Base-by-base conservation (phyloP, 495 filamentous ascomycete species). In the Xylaria acuta region DNA sequence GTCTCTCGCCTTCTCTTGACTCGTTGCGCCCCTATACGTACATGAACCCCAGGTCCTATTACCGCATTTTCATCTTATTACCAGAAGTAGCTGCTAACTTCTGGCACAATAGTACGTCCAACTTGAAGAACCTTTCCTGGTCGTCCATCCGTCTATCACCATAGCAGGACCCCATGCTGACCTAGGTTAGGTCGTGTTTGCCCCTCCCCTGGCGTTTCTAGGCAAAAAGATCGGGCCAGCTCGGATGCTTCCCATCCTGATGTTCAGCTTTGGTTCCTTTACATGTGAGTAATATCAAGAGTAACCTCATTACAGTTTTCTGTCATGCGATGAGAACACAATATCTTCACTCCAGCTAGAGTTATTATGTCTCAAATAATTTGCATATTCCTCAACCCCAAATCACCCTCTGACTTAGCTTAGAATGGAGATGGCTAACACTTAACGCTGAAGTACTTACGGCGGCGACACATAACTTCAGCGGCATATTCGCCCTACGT, bases 181-280 rank as follows among this genome's bases (percentile, higher is more conserved):
- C 20, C 0, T 38, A 0, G 8, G 4, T 14, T 56, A 72, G 70
- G 90, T 93, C 59, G 76, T 93, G 20, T 90, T 87, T 58, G 91
- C 89, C 8, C 91, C 90, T 2, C 88, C 88, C 2, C 72, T 92
- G 58, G 90, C 87, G 8, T 90, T 94, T 81, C 77, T 92, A 5
- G 90, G 89, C 62, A 93, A 94, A 81, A 90, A 88, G 67, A 90
- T 83, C 67, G 90, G 90, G 6, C 89, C 90, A 1, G 84, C 87
- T 38, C 82, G 84, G 4, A 88, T 91, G n/a, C 83, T 94, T 7
- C 90, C 91, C 5, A 74, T 88, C 30, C 81, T 92, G 80, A 94
- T 93, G 91, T 86, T 91, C 75, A 83, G 79, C 40, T 92, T 92
- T 69, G 90, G 91, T 59, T 83, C 79, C 7, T 86, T 88, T 74